A percentile compares a stretch with the other conserved stretches of the same genome.
These are phyloP conservation scores for Plasmodium ovale DNA, from an alignment of 169 alveolate genomes.

Conservation along the genomic window DNA sequence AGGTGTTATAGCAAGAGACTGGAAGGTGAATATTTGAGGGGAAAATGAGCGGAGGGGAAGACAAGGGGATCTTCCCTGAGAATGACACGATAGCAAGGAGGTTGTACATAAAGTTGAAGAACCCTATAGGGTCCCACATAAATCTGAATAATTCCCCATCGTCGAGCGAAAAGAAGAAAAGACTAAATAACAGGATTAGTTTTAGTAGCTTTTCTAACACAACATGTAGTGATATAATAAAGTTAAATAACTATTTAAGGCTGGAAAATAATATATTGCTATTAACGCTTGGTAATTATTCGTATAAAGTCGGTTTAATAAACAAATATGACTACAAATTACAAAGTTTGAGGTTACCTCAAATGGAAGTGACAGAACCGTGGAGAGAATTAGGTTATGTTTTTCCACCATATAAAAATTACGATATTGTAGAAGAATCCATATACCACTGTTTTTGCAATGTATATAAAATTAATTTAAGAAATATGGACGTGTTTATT, in stretches of 20 bases:
- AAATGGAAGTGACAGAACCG: constrained; percentile 64
- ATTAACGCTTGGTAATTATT: constrained; percentile 47
- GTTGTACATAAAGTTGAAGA: constrained; percentile 47
- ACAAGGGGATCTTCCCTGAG: background rate
- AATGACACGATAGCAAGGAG: constrained; percentile 50
- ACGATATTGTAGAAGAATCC: constrained; percentile 63
- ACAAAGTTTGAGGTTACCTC: constrained; percentile 72
- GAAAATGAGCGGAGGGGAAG: background rate
- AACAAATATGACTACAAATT: constrained; percentile 46
- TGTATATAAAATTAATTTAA: constrained; percentile 68
- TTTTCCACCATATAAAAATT: constrained; percentile 69
- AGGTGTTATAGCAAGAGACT: no score
- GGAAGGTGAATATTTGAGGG: background rate
- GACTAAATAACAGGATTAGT: constrained; percentile 18
- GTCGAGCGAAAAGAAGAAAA: constrained; percentile 46
- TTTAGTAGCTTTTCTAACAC: constrained; percentile 74
- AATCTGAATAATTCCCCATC: constrained; percentile 15
- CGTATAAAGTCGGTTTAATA: constrained; percentile 63
- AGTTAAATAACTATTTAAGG: constrained; percentile 35
- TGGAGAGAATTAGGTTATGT: constrained; percentile 61
- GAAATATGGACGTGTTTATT: constrained; percentile 57
- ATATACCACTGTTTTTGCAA: constrained; percentile 59
- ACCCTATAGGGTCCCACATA: constrained; percentile 54
- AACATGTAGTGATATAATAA: constrained; percentile 74
- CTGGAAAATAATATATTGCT: constrained; percentile 57